Percentiles rank a stretch among this genome's conserved stretches.
Conservation (phyloP, 2,329 filamentous ascomycete species). For the Clonostachys solani region DNA sequence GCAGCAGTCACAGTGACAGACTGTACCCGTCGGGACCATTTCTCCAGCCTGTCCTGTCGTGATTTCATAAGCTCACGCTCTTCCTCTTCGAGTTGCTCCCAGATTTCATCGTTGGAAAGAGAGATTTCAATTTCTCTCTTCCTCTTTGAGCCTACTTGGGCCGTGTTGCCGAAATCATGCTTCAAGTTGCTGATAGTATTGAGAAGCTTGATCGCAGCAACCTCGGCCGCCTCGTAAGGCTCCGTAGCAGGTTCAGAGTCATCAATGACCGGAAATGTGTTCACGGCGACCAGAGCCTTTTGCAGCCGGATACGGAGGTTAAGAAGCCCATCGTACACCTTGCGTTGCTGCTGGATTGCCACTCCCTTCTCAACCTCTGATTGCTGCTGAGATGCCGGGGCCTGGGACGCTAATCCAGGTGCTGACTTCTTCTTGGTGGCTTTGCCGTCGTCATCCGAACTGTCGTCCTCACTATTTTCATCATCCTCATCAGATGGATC, state of each 20-base stretch:
- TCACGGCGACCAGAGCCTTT: conserved; percentile 80
- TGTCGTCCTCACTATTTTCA: conserved; percentile 24
- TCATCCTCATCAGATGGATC: conserved; percentile 27
- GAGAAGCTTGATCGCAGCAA: conserved; percentile 80
- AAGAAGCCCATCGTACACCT: conserved; percentile 81
- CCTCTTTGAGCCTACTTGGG: conserved; percentile 55
- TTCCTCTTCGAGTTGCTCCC: conserved; percentile 63
- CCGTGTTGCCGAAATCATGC: conserved; percentile 48
- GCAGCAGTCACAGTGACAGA: conserved; percentile 36
- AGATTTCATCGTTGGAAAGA: conserved; percentile 63
- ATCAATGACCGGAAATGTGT: conserved; percentile 58
- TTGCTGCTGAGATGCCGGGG: too few relatives aligned
- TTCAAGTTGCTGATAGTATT: conserved; percentile 73
- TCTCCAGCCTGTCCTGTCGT: conserved; percentile 73
- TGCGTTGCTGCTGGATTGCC: conserved; percentile 82
- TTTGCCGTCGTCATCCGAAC: conserved; percentile 21
- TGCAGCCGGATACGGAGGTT: conserved; percentile 91
- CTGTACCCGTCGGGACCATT: conserved; percentile 75
- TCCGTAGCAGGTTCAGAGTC: conserved; percentile 23
- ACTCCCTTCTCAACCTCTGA: conserved; percentile 76
- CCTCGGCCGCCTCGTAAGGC: conserved; percentile 73
- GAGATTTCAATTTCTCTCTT: conserved; percentile 49
- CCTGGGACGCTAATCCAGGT: conserved; percentile 19
- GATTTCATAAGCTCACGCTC: conserved; percentile 57
- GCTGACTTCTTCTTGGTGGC: conserved; percentile 20